Conservation (phyloP, 2,329 filamentous ascomycete genomes). For the Ceratocystis smalleyi region DNA sequence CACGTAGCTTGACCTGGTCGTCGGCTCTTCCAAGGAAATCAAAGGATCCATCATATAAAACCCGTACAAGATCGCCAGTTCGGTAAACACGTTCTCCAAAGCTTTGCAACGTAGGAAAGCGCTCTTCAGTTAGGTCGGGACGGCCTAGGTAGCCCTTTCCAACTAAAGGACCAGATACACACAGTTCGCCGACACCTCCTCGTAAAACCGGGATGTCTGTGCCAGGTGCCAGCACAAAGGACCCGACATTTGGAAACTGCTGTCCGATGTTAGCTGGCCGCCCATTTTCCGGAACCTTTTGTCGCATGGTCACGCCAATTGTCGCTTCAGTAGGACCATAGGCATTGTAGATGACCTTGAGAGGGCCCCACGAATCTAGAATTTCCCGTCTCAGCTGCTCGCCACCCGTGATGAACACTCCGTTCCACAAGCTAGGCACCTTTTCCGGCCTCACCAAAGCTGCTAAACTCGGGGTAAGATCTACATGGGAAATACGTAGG, state of each 20-base stretch:
- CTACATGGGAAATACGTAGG: conserved; percentile 73
- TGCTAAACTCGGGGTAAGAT: conserved; percentile 77
- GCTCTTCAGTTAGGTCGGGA: conserved; percentile 57
- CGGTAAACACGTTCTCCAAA: conserved; percentile 57
- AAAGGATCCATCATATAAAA: conserved; percentile 66
- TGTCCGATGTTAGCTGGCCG: conserved; percentile 77
- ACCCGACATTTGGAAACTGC: conserved; percentile 77
- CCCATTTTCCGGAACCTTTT: conserved; percentile 60
- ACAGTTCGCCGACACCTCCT: conserved; percentile 75
- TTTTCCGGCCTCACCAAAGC: conserved; percentile 63
- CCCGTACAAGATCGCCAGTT: conserved; percentile 74
- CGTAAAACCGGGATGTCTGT: conserved; percentile 57
- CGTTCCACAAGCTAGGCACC: conserved; percentile 61
- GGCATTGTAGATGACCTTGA: conserved; percentile 75
- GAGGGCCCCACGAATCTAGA: conserved; percentile 66
- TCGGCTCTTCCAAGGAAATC: conserved; percentile 79
- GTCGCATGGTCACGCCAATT: conserved; percentile 81
- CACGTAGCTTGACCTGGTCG: conserved; percentile 81
- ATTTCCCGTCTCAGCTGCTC: conserved; percentile 83
- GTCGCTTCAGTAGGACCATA: conserved; percentile 88
- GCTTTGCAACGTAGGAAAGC: conserved; percentile 50
- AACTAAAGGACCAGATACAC: conserved; percentile 72
- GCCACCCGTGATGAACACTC: conserved; percentile 86
- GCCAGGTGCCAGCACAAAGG: conserved; percentile 57
- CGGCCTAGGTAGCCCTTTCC: conserved; percentile 80